phyloP scores from a whole-genome alignment of 2,329 filamentous ascomycete species.

The Alternaria ethzedia region DNA sequence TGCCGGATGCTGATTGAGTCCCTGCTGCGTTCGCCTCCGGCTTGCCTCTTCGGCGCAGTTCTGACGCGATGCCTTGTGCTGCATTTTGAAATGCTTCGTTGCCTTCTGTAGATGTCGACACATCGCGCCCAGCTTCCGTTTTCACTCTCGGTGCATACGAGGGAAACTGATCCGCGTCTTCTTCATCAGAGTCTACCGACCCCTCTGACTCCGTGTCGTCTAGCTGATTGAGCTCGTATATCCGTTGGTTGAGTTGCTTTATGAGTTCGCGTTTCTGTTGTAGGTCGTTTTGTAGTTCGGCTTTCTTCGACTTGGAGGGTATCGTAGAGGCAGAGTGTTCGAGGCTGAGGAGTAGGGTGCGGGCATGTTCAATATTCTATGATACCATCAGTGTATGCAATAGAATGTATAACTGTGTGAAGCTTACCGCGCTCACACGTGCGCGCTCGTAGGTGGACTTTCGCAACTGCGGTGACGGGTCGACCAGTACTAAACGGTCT shows the following conservation, averaged over 20 bases:
- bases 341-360: constrained; percentile 70
- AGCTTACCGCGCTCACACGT: constrained; percentile 61
- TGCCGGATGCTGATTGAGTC: constrained; percentile 36
- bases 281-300: constrained; percentile 68
- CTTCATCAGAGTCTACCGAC: constrained; percentile 49
- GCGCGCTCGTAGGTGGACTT: constrained; percentile 71
- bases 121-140: constrained; percentile 42
- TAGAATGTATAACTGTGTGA: background rate
- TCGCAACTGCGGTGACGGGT: constrained; percentile 64
- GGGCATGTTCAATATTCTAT: constrained; percentile 76
- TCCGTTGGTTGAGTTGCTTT: constrained; percentile 68
- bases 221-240: constrained; percentile 72
- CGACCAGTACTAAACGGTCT: constrained; percentile 68
- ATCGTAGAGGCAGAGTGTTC: constrained; percentile 69
- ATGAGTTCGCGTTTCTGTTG: constrained; percentile 69
- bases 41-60: constrained; percentile 42
- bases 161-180: constrained; percentile 51
- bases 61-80: constrained; percentile 42
- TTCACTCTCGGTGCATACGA: constrained; percentile 52
- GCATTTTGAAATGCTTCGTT: constrained; percentile 44
- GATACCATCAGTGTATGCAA: background rate
- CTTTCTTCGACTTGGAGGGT: constrained; percentile 56
- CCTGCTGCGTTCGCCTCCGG: constrained; percentile 25
- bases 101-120: constrained; percentile 31
- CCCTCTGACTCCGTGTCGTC: constrained; percentile 44